Conservation (phyloP, 805 yeast species). For the Saccharomycopsis selenospora region DNA sequence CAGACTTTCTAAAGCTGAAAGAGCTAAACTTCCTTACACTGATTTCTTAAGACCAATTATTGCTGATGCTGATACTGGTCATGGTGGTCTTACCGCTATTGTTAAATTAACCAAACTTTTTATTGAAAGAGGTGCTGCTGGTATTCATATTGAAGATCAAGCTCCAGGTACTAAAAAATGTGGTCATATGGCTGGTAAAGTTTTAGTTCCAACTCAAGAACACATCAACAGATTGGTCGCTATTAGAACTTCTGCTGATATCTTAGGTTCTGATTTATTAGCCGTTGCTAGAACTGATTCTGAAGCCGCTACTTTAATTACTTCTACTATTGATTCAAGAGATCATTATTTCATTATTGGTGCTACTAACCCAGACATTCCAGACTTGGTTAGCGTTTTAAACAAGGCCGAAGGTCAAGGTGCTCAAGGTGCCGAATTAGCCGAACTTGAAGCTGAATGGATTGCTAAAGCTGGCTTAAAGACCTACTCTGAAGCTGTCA, state of each 20-base stretch:
- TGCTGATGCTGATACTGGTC: constrained; percentile 99
- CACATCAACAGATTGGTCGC: constrained; percentile 93
- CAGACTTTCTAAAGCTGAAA: constrained; percentile 48
- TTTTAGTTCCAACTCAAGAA: constrained; percentile 94
- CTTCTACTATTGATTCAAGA: constrained; percentile 89
- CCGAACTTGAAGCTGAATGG: constrained; percentile 77
- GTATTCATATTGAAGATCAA: constrained; percentile 97
- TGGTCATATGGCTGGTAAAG: constrained; percentile 99
- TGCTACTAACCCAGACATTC: constrained; percentile 75
- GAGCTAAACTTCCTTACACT: constrained; percentile 62
- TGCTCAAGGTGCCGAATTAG: constrained; percentile 60
- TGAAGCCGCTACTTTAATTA: constrained; percentile 92
- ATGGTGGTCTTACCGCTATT: constrained; percentile 96
- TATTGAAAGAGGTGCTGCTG: constrained; percentile 97
- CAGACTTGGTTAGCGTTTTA: constrained; percentile 70
- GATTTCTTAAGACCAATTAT: constrained; percentile 92
- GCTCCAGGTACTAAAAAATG: constrained; percentile 98
- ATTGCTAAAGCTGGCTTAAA: constrained; percentile 71
- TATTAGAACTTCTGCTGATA: constrained; percentile 91
- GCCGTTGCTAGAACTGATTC: constrained; percentile 95
- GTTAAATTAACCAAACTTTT: constrained; percentile 93
- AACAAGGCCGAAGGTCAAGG: constrained; percentile 75
- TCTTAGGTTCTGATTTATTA: constrained; percentile 78
- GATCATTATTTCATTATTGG: constrained; percentile 92
- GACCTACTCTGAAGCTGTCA: constrained; percentile 85